Evolutionary conservation across 1,284 basidiomycete species (phyloP).

Genomic region (Malassezia obtusa): DNA sequence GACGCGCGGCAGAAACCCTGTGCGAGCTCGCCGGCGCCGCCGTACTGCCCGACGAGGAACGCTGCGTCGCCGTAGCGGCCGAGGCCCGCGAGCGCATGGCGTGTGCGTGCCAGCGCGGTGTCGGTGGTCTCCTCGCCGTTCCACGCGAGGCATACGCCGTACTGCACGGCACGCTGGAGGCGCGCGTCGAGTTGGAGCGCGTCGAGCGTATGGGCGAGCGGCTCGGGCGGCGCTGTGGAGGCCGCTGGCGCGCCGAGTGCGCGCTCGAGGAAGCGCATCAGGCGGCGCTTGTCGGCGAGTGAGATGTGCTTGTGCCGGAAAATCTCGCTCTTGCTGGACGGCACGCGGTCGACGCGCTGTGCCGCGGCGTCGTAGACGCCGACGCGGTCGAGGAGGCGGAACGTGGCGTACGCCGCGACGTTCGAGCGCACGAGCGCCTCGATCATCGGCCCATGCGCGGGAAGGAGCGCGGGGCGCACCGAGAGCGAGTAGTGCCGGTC

Average conservation of each 20-base stretch:
- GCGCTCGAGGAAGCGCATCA: slow-evolving; percentile 67
- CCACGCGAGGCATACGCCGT: slow-evolving; percentile 45
- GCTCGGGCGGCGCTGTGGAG: background rate
- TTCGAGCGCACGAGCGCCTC: slow-evolving; percentile 70
- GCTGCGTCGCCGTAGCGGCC: slow-evolving; percentile 83
- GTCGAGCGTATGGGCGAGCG: background rate
- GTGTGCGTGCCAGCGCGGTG: slow-evolving; percentile 23
- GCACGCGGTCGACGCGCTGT: slow-evolving; percentile 53
- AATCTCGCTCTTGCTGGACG: slow-evolving; percentile 82
- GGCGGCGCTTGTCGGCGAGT: slow-evolving; percentile 72
- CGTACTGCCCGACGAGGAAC: slow-evolving; percentile 88
- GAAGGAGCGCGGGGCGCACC: slow-evolving; percentile 69
- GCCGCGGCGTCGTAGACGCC: slow-evolving; percentile 8
- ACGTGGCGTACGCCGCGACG: slow-evolving; percentile 80
- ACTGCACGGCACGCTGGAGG: slow-evolving; percentile 21
- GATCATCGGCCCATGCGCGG: slow-evolving; percentile 69
- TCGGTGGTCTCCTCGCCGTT: slow-evolving; percentile 21
- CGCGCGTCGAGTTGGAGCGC: background rate
- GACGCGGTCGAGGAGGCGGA: slow-evolving; percentile 64
- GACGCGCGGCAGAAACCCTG: slow-evolving; percentile 40
- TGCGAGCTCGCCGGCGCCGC: slow-evolving; percentile 54
- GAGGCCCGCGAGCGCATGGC: slow-evolving; percentile 61
- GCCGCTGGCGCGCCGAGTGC: slow-evolving; percentile 18
- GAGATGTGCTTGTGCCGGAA: slow-evolving; percentile 73
- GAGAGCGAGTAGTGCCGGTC: slow-evolving; percentile 67